Percentiles rank a stretch among this genome's conserved stretches.
These are phyloP conservation scores for Paecilomyces fulvus DNA, from an alignment of 2,329 filamentous ascomycete species.

Conservation along the genomic window DNA sequence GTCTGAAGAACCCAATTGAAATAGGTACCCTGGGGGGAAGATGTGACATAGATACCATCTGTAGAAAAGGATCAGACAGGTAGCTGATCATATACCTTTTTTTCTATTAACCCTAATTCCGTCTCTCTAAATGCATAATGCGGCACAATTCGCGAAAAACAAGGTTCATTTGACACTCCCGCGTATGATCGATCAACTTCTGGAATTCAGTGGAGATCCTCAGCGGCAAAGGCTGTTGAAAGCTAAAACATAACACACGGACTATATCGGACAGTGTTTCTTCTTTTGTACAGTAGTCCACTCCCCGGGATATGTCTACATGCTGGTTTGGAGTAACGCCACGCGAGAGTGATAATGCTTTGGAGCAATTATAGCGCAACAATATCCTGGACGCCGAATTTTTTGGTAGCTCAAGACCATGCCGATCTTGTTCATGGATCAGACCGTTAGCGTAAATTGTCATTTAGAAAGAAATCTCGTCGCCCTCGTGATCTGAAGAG, in stretches of 20 bases:
- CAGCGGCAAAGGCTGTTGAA: neutral
- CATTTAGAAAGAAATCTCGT: neutral
- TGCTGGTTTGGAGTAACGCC: neutral
- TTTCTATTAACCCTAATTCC: neutral
- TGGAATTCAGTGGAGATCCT: neutral
- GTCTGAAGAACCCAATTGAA: neutral
- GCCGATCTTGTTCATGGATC: neutral
- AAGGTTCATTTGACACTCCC: neutral
- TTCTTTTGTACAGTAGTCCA: neutral
- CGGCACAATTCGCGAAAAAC: neutral
- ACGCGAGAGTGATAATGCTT: neutral
- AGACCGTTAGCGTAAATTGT: neutral
- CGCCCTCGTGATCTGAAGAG: neutral
- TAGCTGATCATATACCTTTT: neutral
- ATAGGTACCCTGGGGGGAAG: neutral
- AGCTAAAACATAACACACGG: neutral
- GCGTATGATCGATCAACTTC: neutral
- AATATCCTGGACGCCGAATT: neutral
- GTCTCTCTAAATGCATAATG: neutral
- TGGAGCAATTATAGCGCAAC: neutral
- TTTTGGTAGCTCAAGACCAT: neutral
- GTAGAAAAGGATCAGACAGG: neutral
- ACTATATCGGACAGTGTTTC: neutral
- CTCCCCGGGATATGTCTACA: neutral
- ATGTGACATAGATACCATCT: neutral